phyloP scores from a whole-genome alignment of 768 basidiomycete genomes.

The Holtermanniella nyarrowii region DNA sequence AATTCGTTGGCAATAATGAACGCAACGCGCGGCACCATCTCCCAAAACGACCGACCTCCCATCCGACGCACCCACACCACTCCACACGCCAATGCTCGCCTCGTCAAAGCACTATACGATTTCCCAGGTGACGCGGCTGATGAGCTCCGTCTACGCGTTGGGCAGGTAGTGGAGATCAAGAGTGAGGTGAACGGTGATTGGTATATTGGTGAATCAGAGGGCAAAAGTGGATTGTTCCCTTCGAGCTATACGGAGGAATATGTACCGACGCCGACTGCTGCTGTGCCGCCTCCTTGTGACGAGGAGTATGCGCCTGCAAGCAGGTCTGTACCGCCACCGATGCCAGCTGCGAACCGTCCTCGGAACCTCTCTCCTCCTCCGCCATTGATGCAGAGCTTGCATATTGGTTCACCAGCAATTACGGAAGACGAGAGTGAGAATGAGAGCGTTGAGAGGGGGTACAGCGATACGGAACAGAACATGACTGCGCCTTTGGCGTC shows the following conservation, averaged over 20 bases:
- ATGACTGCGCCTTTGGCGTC: conserved; percentile 13
- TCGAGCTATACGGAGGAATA: conserved; percentile 57
- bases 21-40: background rate
- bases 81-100: conserved; percentile 9
- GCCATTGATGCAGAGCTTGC: background rate
- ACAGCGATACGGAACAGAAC: conserved; percentile 21
- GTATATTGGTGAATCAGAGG: conserved; percentile 72
- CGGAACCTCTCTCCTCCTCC: background rate
- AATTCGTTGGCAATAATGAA: conserved; percentile 2
- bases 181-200: conserved; percentile 78
- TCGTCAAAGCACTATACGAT: conserved; percentile 61
- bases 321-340: conserved; percentile 32
- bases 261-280: conserved; percentile 27
- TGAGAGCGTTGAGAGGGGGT: no score
- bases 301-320: conserved; percentile 19
- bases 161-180: conserved; percentile 64
- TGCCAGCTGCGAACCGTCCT: conserved; percentile 16
- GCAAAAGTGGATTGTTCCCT: conserved; percentile 71
- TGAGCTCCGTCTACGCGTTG: conserved; percentile 64
- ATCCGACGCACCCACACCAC: conserved; percentile 20
- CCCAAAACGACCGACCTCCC: conserved; percentile 9
- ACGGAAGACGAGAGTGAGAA: conserved; percentile 29
- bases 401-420: conserved; percentile 11
- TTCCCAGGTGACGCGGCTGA: conserved; percentile 60
- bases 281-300: conserved; percentile 16